phyloP scores from a whole-genome alignment of 2,329 filamentous ascomycete species.

The Xylariaceae sp. region DNA sequence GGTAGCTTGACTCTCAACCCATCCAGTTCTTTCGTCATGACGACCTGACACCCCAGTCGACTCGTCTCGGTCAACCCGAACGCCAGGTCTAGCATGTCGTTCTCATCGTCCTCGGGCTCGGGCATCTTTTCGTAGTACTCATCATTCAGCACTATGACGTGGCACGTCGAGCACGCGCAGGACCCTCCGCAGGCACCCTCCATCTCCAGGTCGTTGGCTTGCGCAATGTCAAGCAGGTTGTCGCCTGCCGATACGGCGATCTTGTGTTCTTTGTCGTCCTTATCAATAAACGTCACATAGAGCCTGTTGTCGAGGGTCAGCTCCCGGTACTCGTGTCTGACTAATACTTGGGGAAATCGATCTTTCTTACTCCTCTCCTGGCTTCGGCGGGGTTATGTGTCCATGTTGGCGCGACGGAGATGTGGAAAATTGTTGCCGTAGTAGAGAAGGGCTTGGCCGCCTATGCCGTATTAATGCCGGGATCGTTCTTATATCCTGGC shows the following conservation, averaged over 20 bases:
- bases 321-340: not conserved
- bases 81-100: conserved; percentile 88
- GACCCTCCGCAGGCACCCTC: conserved; percentile 96
- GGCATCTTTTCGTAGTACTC: conserved; percentile 77
- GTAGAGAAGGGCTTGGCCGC: conserved; percentile 5
- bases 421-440: conserved; percentile 67
- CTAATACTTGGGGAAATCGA: not conserved
- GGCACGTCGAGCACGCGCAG: conserved; percentile 91
- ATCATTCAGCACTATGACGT: conserved; percentile 79
- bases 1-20: conserved; percentile 84
- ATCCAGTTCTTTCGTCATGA: conserved; percentile 88
- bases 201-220: conserved; percentile 95
- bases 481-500: conserved; percentile 25
- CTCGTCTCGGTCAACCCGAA: conserved; percentile 88
- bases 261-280: conserved; percentile 75
- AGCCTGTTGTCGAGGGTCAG: conserved; percentile 56
- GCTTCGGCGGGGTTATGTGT: conserved; percentile 80
- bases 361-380: conserved; percentile 93
- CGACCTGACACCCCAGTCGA: conserved; percentile 84
- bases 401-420: conserved; percentile 67
- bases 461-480: conserved; percentile 13
- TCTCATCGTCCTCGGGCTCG: conserved; percentile 78
- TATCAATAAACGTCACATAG: conserved; percentile 90
- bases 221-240: conserved; percentile 93
- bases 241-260: conserved; percentile 83